Base-by-base conservation (phyloP, 352 stramenopile species). In the Phytophthora idaei region DNA sequence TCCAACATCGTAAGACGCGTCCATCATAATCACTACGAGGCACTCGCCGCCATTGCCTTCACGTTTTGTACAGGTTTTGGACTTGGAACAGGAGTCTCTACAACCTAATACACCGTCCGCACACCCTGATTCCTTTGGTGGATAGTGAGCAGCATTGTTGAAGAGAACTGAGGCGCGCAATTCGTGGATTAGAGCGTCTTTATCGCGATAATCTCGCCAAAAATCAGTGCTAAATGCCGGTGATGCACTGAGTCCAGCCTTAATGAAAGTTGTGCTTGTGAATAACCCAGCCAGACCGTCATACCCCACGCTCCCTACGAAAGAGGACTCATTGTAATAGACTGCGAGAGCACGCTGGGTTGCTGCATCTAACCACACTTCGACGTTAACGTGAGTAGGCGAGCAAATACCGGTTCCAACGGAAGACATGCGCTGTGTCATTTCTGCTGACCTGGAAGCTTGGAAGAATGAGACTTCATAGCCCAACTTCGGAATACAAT, bases 371-470 rank as follows among this genome's bases (percentile, higher is more conserved):
- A 48, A 11, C 50, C 71, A 76, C 2, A 71, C 51, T 31, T 82
- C 76, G 17, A 82, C 17, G 31, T 78, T 73, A 2, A 55, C 57
- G 15, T 85, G 76, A 8, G 67, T 61, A 5, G 74, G 71, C 0
- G 68, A 57, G 29, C 73, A 85, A 41, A 42, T 29, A 1, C 75
- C 78, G 6, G 41, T 50, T 6, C 51, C 63, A 8, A 69, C 61
- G 4, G 68, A 76, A n/a, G 75, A 83, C 75, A 86, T 82, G 3
- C 78, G 72, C 47, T 90, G 61, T 0, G 64, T 72, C 46, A 73
- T 77, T 3, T 58, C 49, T 2, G 3, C 25, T 12, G 46, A 45
- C 17, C 70, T 47, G 1, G 64, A 64, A 11, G 48, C 58, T 44
- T 68, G 17, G 17, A 76, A 73, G 28, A 82, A 72, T 2, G 78